phyloP scores from a whole-genome alignment of 73 alveolate genomes.

The Breviolum minutum region DNA sequence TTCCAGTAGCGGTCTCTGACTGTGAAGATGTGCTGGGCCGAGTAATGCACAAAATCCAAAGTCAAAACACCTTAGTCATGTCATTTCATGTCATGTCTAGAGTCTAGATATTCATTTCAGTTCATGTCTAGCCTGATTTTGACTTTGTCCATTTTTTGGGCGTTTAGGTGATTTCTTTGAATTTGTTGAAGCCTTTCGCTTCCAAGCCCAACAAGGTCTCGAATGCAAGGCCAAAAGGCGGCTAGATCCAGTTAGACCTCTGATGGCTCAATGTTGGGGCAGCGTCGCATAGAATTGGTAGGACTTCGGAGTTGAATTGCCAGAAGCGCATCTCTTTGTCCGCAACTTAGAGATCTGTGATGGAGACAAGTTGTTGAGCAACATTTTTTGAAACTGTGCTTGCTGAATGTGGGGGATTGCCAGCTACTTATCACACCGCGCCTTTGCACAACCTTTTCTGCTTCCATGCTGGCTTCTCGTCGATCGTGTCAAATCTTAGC shows the following conservation, averaged over 20 bases:
- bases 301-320: constrained; percentile 68
- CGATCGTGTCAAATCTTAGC: neutral
- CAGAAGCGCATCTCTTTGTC: constrained; percentile 35
- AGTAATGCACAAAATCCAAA: too few species aligned
- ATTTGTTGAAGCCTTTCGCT: neutral
- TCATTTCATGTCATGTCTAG: too few species aligned
- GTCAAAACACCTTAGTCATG: too few species aligned
- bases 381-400: too few species aligned
- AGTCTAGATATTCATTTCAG: too few species aligned
- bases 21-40: neutral
- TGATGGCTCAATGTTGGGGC: too few species aligned
- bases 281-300: neutral
- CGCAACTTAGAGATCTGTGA: neutral
- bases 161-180: neutral
- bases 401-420: too few species aligned
- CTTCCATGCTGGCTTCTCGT: neutral
- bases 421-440: too few species aligned
- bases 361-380: too few species aligned
- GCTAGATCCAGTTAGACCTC: too few species aligned
- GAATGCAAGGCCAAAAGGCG: too few species aligned
- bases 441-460: neutral
- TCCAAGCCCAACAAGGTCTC: neutral
- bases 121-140: too few species aligned
- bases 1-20: neutral
- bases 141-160: neutral